Percentiles rank a stretch among this genome's conserved stretches.
phyloP scores from a whole-genome alignment of 169 alveolate species.

The Toxoplasma gondii region DNA sequence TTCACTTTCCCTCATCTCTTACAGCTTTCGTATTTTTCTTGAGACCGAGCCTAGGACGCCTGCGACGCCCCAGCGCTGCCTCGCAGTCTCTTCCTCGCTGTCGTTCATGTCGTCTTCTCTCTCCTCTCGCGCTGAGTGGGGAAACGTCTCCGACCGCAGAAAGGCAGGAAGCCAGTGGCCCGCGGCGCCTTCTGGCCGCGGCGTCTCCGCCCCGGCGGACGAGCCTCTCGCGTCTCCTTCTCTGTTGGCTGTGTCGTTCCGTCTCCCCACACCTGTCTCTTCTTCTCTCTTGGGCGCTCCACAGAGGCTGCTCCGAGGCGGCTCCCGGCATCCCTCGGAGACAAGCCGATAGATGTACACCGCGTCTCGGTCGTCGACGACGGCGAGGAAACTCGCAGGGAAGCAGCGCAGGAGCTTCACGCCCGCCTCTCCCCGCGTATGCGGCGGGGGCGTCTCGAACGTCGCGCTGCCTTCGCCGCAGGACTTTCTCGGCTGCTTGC shows the following conservation, averaged over 20 bases:
- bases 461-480: not conserved
- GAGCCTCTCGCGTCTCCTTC: not conserved
- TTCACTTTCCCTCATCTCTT: not conserved
- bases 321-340: not conserved
- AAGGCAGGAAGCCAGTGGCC: not conserved
- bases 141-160: not conserved
- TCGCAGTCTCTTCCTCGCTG: not conserved
- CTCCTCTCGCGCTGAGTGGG: not conserved
- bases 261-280: too few relatives aligned
- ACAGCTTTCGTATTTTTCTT: not conserved
- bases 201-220: not conserved
- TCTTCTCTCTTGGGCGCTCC: too few relatives aligned
- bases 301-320: too few relatives aligned
- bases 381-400: not conserved
- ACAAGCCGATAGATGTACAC: conserved; percentile 2
- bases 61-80: not conserved
- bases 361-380: not conserved
- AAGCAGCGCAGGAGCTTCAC: conserved; percentile 18
- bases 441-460: not conserved
- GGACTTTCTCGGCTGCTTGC: not conserved
- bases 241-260: too few relatives aligned
- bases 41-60: not conserved
- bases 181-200: not conserved
- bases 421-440: not conserved
- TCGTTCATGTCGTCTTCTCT: not conserved